A percentile compares a stretch with the other conserved stretches of the same genome.
Evolutionary conservation across 192 early-diverging fungal species (phyloP).

Genomic region (Podochytrium sp.): DNA sequence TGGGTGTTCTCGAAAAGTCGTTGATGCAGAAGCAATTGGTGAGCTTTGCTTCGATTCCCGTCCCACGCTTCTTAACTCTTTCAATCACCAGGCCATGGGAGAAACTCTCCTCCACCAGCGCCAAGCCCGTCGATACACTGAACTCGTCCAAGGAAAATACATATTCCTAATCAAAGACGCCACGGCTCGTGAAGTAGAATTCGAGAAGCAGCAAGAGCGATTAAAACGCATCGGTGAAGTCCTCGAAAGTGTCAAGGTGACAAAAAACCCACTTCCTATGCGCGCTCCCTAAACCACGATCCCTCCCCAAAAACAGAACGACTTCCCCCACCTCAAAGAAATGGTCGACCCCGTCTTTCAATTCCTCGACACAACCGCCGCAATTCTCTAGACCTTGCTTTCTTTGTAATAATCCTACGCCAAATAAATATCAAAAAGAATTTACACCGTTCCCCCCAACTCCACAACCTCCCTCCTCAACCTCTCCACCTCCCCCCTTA

Average conservation of each 20-base stretch:
- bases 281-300: background rate
- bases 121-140: slow-evolving; percentile 51
- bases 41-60: background rate
- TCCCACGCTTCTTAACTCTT: slow-evolving; percentile 11
- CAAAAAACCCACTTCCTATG: background rate
- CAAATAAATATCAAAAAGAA: background rate
- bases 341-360: slow-evolving; percentile 16
- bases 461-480: slow-evolving; percentile 19
- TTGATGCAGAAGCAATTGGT: slow-evolving; percentile 33
- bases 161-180: slow-evolving; percentile 40
- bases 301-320: background rate
- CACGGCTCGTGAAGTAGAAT: slow-evolving; percentile 39
- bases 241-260: slow-evolving; percentile 40
- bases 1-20: slow-evolving; percentile 23
- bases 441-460: background rate
- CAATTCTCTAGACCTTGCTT: slow-evolving; percentile 12
- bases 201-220: slow-evolving; percentile 34
- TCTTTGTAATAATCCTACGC: background rate
- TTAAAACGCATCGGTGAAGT: slow-evolving; percentile 45
- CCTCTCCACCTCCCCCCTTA: slow-evolving; percentile 39
- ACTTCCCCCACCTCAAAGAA: slow-evolving; percentile 27
- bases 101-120: slow-evolving; percentile 51
- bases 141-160: slow-evolving; percentile 53
- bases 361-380: slow-evolving; percentile 21
- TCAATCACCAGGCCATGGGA: slow-evolving; percentile 29